These are phyloP conservation scores for Leptoxyphium fumago DNA, from an alignment of 2,329 filamentous ascomycete genomes.

Conservation along the genomic window DNA sequence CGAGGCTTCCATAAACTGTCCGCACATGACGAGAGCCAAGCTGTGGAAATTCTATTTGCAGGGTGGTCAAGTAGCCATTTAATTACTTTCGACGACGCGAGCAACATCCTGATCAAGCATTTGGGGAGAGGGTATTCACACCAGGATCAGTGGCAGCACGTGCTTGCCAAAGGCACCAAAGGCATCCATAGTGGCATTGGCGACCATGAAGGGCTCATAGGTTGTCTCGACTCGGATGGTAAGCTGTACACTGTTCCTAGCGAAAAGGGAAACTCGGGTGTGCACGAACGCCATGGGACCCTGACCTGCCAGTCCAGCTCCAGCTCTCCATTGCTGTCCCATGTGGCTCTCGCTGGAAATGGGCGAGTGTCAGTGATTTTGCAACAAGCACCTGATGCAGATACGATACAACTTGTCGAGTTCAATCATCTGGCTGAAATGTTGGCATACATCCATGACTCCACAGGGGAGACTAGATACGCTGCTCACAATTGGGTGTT, in stretches of 20 bases:
- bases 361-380: constrained; percentile 15
- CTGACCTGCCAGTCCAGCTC: constrained; percentile 2
- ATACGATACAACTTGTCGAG: constrained; percentile 13
- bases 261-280: not conserved
- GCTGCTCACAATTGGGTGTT: constrained; percentile 14
- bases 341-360: constrained; percentile 16
- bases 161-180: not conserved
- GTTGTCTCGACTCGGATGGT: constrained; percentile 13
- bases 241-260: constrained; percentile 8
- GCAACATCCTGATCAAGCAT: constrained; percentile 1
- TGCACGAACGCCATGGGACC: not conserved
- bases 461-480: constrained; percentile 9
- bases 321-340: constrained; percentile 9
- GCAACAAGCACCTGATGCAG: constrained; percentile 12
- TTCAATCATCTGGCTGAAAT: constrained; percentile 15
- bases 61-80: constrained; percentile 20
- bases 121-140: not conserved
- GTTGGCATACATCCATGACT: constrained; percentile 13
- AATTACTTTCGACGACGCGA: constrained; percentile 1
- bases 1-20: not conserved
- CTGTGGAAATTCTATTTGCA: constrained; percentile 12
- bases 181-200: constrained; percentile 8
- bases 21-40: not conserved
- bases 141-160: not conserved
- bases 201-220: constrained; percentile 19